These are phyloP conservation scores for Talaromyces marneffei DNA, from an alignment of 2,329 filamentous ascomycete species.

Conservation along the genomic window DNA sequence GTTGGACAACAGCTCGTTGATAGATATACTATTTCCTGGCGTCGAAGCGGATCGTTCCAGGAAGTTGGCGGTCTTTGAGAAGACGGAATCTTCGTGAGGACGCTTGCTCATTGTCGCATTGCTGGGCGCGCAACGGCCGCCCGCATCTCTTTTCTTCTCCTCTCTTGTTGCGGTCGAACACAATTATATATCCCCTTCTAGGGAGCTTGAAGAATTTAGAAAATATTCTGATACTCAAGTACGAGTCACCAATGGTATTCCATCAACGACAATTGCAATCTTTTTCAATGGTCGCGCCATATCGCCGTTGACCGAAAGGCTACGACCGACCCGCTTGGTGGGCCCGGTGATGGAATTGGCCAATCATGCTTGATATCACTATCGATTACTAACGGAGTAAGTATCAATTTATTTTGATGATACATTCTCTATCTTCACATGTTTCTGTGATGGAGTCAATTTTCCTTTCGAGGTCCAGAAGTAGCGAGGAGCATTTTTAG, in stretches of 20 bases:
- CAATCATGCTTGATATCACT: neutral
- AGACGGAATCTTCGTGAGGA: conserved; percentile 14
- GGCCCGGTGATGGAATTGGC: neutral
- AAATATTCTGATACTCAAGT: neutral
- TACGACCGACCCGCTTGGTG: neutral
- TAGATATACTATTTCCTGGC: conserved; percentile 14
- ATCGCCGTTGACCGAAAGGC: neutral
- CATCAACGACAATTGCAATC: neutral
- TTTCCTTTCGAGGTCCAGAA: too few relatives aligned
- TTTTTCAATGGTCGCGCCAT: neutral
- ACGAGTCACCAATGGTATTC: neutral
- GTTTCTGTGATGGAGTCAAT: too few relatives aligned
- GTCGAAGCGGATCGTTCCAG: neutral
- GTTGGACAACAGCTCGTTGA: conserved; percentile 33
- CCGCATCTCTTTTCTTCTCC: neutral
- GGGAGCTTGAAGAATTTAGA: neutral
- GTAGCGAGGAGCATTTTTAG: too few relatives aligned
- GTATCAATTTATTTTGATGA: neutral
- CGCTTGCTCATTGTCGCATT: conserved; percentile 16
- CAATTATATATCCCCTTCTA: neutral
- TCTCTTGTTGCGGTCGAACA: neutral
- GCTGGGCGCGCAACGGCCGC: conserved; percentile 5
- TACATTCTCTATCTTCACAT: too few relatives aligned
- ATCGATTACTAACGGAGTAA: neutral
- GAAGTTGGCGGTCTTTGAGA: conserved; percentile 5